Evolutionary conservation across 31 red algal species (phyloP).

Genomic region (Asparagopsis taxiformis): DNA sequence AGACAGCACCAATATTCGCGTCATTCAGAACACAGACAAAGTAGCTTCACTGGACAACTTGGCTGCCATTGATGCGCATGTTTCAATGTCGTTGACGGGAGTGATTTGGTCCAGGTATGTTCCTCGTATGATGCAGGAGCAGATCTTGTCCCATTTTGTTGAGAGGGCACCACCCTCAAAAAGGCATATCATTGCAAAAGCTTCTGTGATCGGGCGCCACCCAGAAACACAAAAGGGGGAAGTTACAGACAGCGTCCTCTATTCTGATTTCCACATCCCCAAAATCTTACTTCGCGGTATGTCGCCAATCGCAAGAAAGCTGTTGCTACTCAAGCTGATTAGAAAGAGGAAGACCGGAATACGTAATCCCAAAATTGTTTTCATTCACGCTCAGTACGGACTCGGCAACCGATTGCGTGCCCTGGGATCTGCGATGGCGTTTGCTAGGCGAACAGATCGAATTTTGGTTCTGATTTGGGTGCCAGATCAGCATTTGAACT

Average conservation of each 20-base stretch:
- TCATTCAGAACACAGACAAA: conserved; percentile 33
- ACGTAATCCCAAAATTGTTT: conserved; percentile 29
- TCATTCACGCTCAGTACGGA: conserved; percentile 75
- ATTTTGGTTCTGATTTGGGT: conserved; percentile 77
- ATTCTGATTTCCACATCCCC: conserved; percentile 43
- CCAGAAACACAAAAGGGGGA: conserved; percentile 13
- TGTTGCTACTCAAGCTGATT: conserved; percentile 40
- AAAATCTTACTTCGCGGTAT: conserved; percentile 48
- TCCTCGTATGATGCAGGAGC: conserved; percentile 44
- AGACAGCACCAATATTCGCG: too few relatives aligned
- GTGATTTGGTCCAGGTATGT: conserved; percentile 33
- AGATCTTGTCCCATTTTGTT: conserved; percentile 16
- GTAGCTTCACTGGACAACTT: conserved; percentile 40
- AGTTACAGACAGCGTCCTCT: conserved; percentile 10
- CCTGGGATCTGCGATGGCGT: conserved; percentile 70
- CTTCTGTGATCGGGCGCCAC: conserved; percentile 38
- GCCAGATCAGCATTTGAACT: conserved; percentile 67
- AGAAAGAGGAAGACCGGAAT: conserved; percentile 21
- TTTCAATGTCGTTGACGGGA: conserved; percentile 41
- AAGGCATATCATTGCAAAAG: conserved; percentile 11
- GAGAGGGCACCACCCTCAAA: neutral
- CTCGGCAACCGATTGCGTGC: conserved; percentile 81
- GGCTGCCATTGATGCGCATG: conserved; percentile 41
- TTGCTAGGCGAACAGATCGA: conserved; percentile 48
- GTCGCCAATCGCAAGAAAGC: conserved; percentile 24